Percentiles rank a stretch among this genome's conserved stretches.
Evolutionary conservation across 352 stramenopile genomes (phyloP).

Genomic region (Globisporangium alternatum): DNA sequence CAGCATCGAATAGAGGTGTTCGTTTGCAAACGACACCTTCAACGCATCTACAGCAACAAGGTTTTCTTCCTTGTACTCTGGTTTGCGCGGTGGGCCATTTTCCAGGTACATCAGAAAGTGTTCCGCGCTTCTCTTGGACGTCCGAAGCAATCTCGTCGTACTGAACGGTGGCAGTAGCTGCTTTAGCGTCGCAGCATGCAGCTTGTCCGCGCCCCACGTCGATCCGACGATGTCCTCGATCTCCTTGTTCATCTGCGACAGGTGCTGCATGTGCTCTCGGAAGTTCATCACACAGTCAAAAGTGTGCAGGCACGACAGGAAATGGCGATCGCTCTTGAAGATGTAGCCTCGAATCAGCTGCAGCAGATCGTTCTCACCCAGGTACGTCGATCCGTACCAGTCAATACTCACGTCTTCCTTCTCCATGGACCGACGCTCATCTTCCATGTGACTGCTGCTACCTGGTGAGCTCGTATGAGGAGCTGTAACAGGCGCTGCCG

Average conservation of each 20-base stretch:
- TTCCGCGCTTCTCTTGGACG: constrained; percentile 62
- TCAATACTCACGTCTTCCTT: constrained; percentile 40
- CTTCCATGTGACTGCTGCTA: constrained; percentile 16
- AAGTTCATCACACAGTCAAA: constrained; percentile 74
- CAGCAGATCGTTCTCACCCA: constrained; percentile 71
- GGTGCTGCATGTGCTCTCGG: constrained; percentile 42
- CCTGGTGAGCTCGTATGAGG: constrained; percentile 11
- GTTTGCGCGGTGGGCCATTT: constrained; percentile 18
- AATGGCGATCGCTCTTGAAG: constrained; percentile 76
- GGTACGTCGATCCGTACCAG: constrained; percentile 38
- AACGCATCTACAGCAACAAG: neutral
- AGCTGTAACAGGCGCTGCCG: constrained; percentile 2
- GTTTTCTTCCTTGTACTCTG: neutral
- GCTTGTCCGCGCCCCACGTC: constrained; percentile 43
- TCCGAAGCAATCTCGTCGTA: constrained; percentile 67
- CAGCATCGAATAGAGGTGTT: constrained; percentile 86
- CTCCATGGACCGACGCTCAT: constrained; percentile 46
- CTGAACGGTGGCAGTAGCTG: constrained; percentile 83
- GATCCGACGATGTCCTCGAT: constrained; percentile 46
- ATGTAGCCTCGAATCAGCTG: constrained; percentile 71
- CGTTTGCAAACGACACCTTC: constrained; percentile 60
- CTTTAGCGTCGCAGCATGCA: constrained; percentile 40
- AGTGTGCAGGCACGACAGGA: constrained; percentile 78
- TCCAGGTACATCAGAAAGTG: constrained; percentile 88
- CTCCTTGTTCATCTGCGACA: constrained; percentile 34